Evolutionary conservation across 129 eudicot genomes (phyloP), one percentile per base, ranked within the genome.

Genomic region (Escallonia herrerae): DNA sequence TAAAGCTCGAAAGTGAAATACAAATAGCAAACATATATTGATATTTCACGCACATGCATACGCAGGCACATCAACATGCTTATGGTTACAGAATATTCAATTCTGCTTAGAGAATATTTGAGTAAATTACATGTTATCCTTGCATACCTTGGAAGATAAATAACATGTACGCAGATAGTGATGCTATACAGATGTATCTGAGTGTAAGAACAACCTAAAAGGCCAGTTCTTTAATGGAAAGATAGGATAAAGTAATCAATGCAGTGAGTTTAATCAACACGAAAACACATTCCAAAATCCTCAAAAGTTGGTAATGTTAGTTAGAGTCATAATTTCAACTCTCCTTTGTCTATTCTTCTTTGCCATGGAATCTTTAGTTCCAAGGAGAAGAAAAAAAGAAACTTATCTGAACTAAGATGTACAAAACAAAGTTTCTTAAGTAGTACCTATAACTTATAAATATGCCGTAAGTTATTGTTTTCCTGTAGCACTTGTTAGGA

Each of bases 301-400:
- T 11, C 4, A 33, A 58, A 13, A 56, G 60, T 56, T 56, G 60
- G 60, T 4, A 5, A 56, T 3, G 33, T 56, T 56, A 56, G 33
- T 15, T 56, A 22, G 33, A 22, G 50, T 42, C 10, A 2, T 3
- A 37, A 8, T 1, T 39, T 53, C 37, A 13, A 3, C 39, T 56
- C 7, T 56, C 3, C 15, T 51, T 40, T 50, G 49, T 44, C 33
- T 47, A 49, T 65, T 37, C 59, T 50, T 39, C 47, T 47, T 65
- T 48, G 58, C 12, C 69, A 39, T 40, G 60, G 69, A 65, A 65
- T 65, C 59, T 38, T 49, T 50, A 15, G 49, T 37, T 15, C n/a
- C 14, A 38, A 65, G 42, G 51, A 9, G 8, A 63, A 63, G 14
- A 13, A n/a, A 8, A 7, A 46, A 15, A 43, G 0, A 6, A 9